A percentile compares a stretch with the other conserved stretches of the same genome.
Conservation (phyloP, 768 basidiomycete genomes). For the Russula compacta region DNA sequence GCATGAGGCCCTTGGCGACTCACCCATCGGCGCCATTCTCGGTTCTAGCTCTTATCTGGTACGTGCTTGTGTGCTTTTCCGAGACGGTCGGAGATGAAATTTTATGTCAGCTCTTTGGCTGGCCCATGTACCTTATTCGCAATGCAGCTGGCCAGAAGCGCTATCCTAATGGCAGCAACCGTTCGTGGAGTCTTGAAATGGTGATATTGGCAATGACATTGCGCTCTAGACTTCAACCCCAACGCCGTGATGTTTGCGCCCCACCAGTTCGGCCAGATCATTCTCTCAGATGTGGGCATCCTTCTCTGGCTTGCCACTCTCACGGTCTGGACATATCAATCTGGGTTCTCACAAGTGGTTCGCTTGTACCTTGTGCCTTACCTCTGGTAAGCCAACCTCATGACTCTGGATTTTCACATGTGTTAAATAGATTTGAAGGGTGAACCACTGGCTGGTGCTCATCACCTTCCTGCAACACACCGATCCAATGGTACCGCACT, state of each 20-base stretch:
- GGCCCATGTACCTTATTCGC: conserved; percentile 71
- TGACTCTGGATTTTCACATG: too few relatives aligned
- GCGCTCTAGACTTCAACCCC: conserved; percentile 61
- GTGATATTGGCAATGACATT: not conserved
- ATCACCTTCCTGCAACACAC: conserved; percentile 99
- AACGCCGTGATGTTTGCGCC: conserved; percentile 72
- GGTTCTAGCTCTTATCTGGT: conserved; percentile 54
- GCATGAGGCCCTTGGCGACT: conserved; percentile 84
- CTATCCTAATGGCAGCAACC: conserved; percentile 75
- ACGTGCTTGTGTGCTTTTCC: not conserved
- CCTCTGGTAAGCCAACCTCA: conserved; percentile 45
- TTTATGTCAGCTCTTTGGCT: conserved; percentile 56
- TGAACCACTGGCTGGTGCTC: conserved; percentile 91
- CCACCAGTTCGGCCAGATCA: conserved; percentile 65
- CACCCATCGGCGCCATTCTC: conserved; percentile 63
- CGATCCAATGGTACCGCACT: conserved; percentile 90
- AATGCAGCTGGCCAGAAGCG: conserved; percentile 82
- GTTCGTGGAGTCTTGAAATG: conserved; percentile 34
- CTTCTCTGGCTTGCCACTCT: conserved; percentile 59
- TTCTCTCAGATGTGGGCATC: conserved; percentile 80
- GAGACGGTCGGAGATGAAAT: not conserved
- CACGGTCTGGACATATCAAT: conserved; percentile 43
- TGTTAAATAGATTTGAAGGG: conserved; percentile 32
- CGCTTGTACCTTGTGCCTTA: conserved; percentile 82
- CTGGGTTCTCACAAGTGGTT: conserved; percentile 65